Conservation (phyloP, 2,329 filamentous ascomycete species). For the Alternaria panax region DNA sequence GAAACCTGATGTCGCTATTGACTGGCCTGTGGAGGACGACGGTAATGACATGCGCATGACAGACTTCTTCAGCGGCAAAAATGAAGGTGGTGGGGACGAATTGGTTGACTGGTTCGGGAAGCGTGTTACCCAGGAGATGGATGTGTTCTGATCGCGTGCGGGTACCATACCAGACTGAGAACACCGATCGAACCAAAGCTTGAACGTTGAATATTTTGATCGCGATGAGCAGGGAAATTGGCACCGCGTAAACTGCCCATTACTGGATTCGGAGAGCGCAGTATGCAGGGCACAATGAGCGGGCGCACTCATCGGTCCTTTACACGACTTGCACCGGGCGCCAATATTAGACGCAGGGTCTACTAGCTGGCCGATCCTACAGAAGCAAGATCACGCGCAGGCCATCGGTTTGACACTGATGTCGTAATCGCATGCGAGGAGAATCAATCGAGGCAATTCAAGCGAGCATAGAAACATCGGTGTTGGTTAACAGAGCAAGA, state of each 20-base stretch:
- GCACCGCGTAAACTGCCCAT: not conserved
- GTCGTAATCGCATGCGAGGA: not conserved
- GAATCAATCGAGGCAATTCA: not conserved
- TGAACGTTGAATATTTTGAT: not conserved
- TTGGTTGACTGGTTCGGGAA: slow-evolving; percentile 84
- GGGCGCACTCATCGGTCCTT: slow-evolving; percentile 14
- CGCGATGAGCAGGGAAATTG: not conserved
- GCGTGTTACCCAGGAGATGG: slow-evolving; percentile 72
- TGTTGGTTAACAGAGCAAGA: not conserved
- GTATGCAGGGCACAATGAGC: slow-evolving; percentile 17
- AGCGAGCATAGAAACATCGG: not conserved
- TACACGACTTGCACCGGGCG: slow-evolving; percentile 20
- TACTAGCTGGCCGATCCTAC: not conserved
- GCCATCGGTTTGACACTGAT: not conserved
- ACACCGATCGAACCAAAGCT: not conserved
- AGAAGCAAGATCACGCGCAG: not conserved
- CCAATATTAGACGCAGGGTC: slow-evolving; percentile 8
- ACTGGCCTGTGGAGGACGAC: slow-evolving; percentile 84
- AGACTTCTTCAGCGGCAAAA: slow-evolving; percentile 70
- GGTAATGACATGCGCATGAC: slow-evolving; percentile 72
- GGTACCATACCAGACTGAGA: not conserved
- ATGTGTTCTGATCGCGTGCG: slow-evolving; percentile 66
- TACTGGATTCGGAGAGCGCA: not conserved
- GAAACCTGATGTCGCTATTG: slow-evolving; percentile 71
- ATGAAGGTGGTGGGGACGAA: slow-evolving; percentile 66